Base-by-base conservation (phyloP, 176 grass and related monocot genomes). In the Zizania latifolia region DNA sequence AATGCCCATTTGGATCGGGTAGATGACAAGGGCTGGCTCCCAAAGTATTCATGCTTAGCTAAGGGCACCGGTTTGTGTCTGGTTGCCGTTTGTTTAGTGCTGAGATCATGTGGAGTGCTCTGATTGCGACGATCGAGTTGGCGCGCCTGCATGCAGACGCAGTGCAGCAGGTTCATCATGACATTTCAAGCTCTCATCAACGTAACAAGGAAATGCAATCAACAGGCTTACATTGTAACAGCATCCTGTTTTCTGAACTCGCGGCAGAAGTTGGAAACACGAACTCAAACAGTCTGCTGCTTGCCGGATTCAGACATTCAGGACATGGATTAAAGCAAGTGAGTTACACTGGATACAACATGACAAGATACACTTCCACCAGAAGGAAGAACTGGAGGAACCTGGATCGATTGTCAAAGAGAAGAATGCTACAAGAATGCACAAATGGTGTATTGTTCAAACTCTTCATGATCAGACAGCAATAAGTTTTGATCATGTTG, bases 241-340 rank as follows among this genome's bases (percentile, higher is more conserved):
- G 13, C 17, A 62, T 34, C 24, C 26, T 12, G 21, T 28, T 65
- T 35, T 65, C 66, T 78, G 10, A 71, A 62, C 56, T 27, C 15
- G 6, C 46, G 9, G 30, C 53, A 0, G 76, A 78, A 28, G n/a
- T 40, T 11, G 60, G 19, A 21, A 27, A 21, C 1, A 8, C 40
- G 10, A 68, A 39, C 40, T 16, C 9, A 3, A 62, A 27, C 57
- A 21, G 67, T 26, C 8, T 11, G 77, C 33, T 62, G 63, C 33
- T 45, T 76, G 21, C 71, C n/a, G n/a, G 19, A 78, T 84, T 69
- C 60, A 72, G 35, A 14, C 17, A 78, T 84, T 69, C 60, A 72
- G 35, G 35, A 24, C 45, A 64, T 21, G 17, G 62, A 71, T 34
- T 71, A 63, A 70, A 40, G 19, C 44, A 21, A 9, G 27, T 38